Evolutionary conservation across 192 early-diverging fungal species (phyloP).

Genomic region (Gigaspora rosea): DNA sequence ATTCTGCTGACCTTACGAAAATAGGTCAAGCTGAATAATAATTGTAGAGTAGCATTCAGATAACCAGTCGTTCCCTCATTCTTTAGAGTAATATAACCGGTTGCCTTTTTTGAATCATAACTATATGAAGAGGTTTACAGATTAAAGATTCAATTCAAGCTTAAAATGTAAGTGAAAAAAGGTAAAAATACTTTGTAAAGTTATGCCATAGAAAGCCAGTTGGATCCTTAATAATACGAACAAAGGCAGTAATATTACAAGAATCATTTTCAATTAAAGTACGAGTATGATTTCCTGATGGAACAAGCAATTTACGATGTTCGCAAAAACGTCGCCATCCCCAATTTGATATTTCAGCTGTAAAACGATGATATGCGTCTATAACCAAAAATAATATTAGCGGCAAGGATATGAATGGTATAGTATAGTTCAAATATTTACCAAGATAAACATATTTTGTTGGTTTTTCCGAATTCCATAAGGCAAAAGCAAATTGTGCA

Average conservation of each 20-base stretch:
- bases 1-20: conserved; percentile 68
- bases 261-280: conserved; percentile 71
- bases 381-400: background rate
- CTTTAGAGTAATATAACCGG: conserved; percentile 90
- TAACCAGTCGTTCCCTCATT: conserved; percentile 99
- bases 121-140: conserved; percentile 37
- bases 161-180: conserved; percentile 11
- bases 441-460: conserved; percentile 53
- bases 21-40: conserved; percentile 89
- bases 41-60: conserved; percentile 97
- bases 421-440: conserved; percentile 29
- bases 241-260: conserved; percentile 66
- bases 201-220: conserved; percentile 96
- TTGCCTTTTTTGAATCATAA: conserved; percentile 87
- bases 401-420: no score
- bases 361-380: conserved; percentile 82
- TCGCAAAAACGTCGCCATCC: conserved; percentile 87
- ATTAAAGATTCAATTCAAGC: conserved; percentile 7
- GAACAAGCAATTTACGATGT: conserved; percentile 45
- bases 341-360: conserved; percentile 84
- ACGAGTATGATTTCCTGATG: conserved; percentile 41
- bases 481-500: conserved; percentile 75
- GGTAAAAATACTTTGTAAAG: conserved; percentile 70
- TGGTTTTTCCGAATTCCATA: conserved; percentile 74
- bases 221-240: conserved; percentile 82